phyloP scores from a whole-genome alignment of 2,329 filamentous ascomycete species.

The Colletotrichum sublineola region DNA sequence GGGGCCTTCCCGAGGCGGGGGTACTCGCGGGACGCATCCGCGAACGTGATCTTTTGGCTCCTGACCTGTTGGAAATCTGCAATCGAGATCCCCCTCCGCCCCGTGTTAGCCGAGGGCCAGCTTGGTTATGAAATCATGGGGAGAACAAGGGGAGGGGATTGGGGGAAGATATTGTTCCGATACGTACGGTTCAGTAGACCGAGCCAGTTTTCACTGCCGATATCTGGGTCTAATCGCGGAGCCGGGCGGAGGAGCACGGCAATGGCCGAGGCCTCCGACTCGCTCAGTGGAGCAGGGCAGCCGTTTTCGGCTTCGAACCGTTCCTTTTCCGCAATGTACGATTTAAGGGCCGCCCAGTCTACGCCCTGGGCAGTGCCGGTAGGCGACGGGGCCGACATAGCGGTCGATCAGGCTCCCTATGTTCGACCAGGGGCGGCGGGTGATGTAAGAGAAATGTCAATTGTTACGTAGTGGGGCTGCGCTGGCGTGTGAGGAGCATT shows the following conservation, averaged over 20 bases:
- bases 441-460: neutral
- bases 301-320: conserved; percentile 49
- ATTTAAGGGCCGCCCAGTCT: conserved; percentile 53
- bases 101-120: neutral
- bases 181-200: conserved; percentile 54
- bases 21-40: conserved; percentile 34
- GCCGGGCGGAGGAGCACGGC: conserved; percentile 52
- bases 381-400: conserved; percentile 2
- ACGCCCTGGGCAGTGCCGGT: conserved; percentile 33
- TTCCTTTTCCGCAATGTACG: conserved; percentile 58
- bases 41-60: conserved; percentile 22
- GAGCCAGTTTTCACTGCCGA: conserved; percentile 55
- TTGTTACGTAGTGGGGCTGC: neutral
- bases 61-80: conserved; percentile 37
- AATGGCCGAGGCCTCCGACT: conserved; percentile 56
- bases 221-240: conserved; percentile 44
- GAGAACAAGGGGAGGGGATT: no score
- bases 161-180: neutral
- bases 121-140: neutral
- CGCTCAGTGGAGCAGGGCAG: conserved; percentile 53
- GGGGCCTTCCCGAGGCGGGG: conserved; percentile 30
- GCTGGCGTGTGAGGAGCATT: neutral
- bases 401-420: neutral
- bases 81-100: no score
- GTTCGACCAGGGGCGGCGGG: neutral